A percentile compares a stretch with the other conserved stretches of the same genome.
phyloP scores from a whole-genome alignment of 176 grass and related monocot genomes.

The Bothriochloa decipiens region DNA sequence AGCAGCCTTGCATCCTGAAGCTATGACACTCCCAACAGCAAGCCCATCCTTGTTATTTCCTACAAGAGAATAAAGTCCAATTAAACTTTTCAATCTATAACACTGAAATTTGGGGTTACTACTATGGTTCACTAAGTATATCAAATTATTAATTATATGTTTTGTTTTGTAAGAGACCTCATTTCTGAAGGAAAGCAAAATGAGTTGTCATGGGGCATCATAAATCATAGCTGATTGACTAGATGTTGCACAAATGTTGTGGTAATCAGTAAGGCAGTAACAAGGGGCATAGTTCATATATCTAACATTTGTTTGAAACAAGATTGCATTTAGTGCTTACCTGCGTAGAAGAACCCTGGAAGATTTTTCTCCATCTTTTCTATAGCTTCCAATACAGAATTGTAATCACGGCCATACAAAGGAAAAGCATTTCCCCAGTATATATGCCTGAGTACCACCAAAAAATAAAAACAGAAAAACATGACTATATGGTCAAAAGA shows the following conservation, averaged over 20 bases:
- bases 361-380: slow-evolving; percentile 95
- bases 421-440: slow-evolving; percentile 98
- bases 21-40: slow-evolving; percentile 86
- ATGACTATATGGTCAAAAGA: slow-evolving; percentile 21
- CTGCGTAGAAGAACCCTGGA: slow-evolving; percentile 97
- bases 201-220: not conserved
- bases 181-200: slow-evolving; percentile 6
- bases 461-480: slow-evolving; percentile 14
- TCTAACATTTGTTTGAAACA: slow-evolving; percentile 26
- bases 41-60: slow-evolving; percentile 96
- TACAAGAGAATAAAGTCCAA: slow-evolving; percentile 42
- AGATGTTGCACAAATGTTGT: not conserved
- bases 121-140: slow-evolving; percentile 14
- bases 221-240: not conserved
- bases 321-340: slow-evolving; percentile 50
- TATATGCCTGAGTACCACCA: slow-evolving; percentile 68
- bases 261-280: not conserved
- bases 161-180: not conserved
- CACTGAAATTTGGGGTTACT: not conserved
- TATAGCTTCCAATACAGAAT: slow-evolving; percentile 78
- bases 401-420: slow-evolving; percentile 83
- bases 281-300: slow-evolving; percentile 2
- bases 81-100: slow-evolving; percentile 22
- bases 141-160: not conserved
- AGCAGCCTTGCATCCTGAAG: slow-evolving; percentile 83